Base-by-base conservation (phyloP, 2,329 filamentous ascomycete species). In the Xylariaceae sp. region DNA sequence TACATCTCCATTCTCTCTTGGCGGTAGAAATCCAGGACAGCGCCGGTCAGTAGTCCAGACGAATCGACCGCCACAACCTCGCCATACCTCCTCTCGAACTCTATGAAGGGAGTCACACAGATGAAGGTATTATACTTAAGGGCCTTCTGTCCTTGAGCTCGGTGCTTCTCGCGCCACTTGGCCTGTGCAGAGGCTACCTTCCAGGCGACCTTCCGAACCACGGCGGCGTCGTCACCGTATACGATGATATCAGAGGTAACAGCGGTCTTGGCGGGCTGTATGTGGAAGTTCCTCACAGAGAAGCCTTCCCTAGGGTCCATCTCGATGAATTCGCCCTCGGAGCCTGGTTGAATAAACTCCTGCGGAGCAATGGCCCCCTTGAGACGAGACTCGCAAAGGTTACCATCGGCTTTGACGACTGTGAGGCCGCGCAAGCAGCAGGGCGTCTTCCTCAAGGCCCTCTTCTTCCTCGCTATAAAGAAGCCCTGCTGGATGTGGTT, bases 231-330 rank as follows among this genome's bases (percentile, higher is more conserved):
- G 52, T 94, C 89, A 11, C 92, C 92, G 71, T 99, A 99, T 1
- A 99, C 85, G 36, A 99, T 83, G 62, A 99, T 91, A 72, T 99
- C 95, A 0, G 93, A 97, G 7, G 95, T 84, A 63, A 90, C 86
- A 52, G 93, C 93, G 63, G 91, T 79, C 73, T 99, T 99, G 56
- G 90, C 90, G 0, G 91, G 84, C 74, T 99, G 95, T 34, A 98
- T 98, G 67, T 98, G 94, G 71, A 99, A 99, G 73, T 98, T 98
- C 41, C 95, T 87, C 39, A 98, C 93, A 4, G 92, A 96, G 71
- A 98, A 98, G 7, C 95, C 95, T 64, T 96, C 91, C 53, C 79
- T 84, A 1, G 95, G 95, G 69, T 99, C 95, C 36, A 88, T 83
- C 39, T 96, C 91, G 59, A 92, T 77, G 69, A 99, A 96, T 19